Evolutionary conservation across 345 rosid genomes (phyloP), one percentile per base, ranked within the genome.

Genomic region (Populus davidiana): DNA sequence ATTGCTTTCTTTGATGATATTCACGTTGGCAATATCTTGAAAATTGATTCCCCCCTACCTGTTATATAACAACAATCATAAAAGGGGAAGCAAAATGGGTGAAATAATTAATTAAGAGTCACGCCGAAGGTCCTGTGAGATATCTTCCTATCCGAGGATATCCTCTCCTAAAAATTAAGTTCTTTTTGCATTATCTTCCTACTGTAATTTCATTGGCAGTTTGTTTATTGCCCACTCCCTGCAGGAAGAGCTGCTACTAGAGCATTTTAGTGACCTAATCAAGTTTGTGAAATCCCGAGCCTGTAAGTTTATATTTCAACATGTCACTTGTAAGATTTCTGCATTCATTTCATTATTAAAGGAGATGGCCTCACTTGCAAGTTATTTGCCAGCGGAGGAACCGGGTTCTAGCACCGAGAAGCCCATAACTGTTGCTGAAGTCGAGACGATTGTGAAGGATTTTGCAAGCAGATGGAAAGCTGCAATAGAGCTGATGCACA

Each of bases 401-500:
- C 87, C 85, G 67, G 85, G 81, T 77, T 86, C 90, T 21, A 87
- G 83, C 61, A 82, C 91, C 0, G 98, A 93, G 77, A 90, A 87
- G 50, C 86, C 93, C 17, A 83, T 93, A 76, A 89, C 95, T 0
- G 86, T 90, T 70, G 82, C 89, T 5, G 97, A 93, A 85, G 92
- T 96, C 1, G 98, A 96, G 83, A 91, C 93, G 10, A 84, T 96
- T 23, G 95, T 93, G 63, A 96, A 89, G 62, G 98, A 96, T 83
- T 96, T 96, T 74, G 94, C 83, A 0, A 90, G 92, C 88, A 84
- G 98, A 72, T 96, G 98, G 99, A 93, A 91, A 79, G 88, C 94
- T 16, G 96, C 95, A 1, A 96, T 96, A 70, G 98, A 96, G 80
- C 79, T 96, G 84, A 96, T 96, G 99, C 95, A 96, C 90, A 93